Evolutionary conservation across 371 early-diverging fungal species (phyloP).

Genomic region (Dentiscutata heterogama): DNA sequence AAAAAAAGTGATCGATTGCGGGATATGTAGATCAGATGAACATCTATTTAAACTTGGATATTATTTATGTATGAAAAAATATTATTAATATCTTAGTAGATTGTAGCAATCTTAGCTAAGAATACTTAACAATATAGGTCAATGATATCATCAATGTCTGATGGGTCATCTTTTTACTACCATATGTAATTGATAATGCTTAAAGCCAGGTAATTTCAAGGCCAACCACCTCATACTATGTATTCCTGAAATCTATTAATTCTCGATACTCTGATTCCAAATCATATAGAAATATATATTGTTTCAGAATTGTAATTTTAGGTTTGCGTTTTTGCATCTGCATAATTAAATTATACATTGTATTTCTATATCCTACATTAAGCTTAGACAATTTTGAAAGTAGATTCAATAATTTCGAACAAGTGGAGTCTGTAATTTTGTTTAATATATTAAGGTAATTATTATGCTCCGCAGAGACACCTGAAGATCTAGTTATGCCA

Average conservation of each 20-base stretch:
- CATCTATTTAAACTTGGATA: not conserved
- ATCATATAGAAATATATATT: constrained; percentile 43
- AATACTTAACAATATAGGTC: constrained; percentile 21
- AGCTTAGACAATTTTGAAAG: not conserved
- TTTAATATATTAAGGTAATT: constrained; percentile 13
- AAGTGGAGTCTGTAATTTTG: constrained; percentile 14
- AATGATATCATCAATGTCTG: constrained; percentile 4
- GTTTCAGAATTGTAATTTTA: constrained; percentile 31
- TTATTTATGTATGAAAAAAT: not conserved
- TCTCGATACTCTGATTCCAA: constrained; percentile 28
- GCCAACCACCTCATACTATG: constrained; percentile 31
- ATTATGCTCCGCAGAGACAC: not conserved
- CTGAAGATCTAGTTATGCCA: not conserved
- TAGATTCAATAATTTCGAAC: constrained; percentile 20
- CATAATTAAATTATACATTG: constrained; percentile 10
- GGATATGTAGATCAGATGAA: not conserved
- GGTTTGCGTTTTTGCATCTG: not conserved
- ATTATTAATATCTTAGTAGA: not conserved
- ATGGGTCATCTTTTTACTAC: constrained; percentile 8
- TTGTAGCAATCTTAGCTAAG: not conserved
- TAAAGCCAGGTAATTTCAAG: constrained; percentile 29
- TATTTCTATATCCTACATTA: constrained; percentile 26
- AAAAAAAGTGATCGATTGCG: not conserved
- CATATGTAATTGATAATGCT: constrained; percentile 15
- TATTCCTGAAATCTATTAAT: constrained; percentile 41